Conservation (phyloP, 1,284 basidiomycete genomes). For the Ustilago loliicola region DNA sequence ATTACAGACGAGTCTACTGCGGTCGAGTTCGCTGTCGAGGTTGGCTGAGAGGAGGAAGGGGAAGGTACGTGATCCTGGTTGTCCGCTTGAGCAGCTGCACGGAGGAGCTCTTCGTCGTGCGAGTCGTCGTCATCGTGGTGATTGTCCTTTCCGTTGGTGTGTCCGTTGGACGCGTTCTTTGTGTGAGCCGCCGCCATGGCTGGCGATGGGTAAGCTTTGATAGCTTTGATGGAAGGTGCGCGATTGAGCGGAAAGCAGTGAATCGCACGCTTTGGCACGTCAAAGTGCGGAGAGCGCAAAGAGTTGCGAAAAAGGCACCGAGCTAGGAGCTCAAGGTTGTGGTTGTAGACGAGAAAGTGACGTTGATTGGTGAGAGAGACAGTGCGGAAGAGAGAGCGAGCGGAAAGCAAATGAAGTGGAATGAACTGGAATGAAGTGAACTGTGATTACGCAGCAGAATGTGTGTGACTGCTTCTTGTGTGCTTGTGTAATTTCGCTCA, state of each 20-base stretch:
- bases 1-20: conserved; percentile 30
- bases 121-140: conserved; percentile 38
- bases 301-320: background rate
- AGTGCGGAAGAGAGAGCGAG: too few relatives aligned
- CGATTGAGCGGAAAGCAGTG: conserved; percentile 5
- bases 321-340: background rate
- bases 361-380: too few relatives aligned
- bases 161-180: conserved; percentile 14
- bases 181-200: conserved; percentile 22
- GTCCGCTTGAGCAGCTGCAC: conserved; percentile 45
- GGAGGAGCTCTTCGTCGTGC: conserved; percentile 74
- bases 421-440: background rate
- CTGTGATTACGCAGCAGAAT: background rate
- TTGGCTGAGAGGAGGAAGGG: conserved; percentile 4
- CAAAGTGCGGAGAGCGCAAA: background rate
- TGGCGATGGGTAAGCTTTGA: background rate
- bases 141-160: conserved; percentile 17
- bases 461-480: background rate
- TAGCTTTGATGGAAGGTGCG: conserved; percentile 5
- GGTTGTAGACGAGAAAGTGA: too few relatives aligned
- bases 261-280: background rate
- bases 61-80: conserved; percentile 26
- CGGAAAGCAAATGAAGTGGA: background rate
- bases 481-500: conserved; percentile 17
- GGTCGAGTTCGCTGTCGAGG: background rate